Conservation (phyloP, 257 asterid genomes). For the Przewalskia tangutica region DNA sequence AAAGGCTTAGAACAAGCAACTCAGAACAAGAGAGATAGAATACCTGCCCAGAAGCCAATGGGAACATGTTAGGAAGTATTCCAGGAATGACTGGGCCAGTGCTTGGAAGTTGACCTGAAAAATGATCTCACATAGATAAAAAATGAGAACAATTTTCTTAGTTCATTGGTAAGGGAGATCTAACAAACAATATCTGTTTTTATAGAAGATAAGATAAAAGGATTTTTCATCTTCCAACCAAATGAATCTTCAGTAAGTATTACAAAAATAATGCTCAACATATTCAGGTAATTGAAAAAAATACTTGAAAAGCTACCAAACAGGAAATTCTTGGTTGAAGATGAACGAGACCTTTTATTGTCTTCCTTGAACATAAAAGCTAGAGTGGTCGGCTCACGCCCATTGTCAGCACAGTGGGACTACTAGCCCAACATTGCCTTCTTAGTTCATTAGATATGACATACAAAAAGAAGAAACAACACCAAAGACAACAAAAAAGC, state of each 20-base stretch:
- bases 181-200: neutral
- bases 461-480: conserved; percentile 96
- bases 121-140: conserved; percentile 14
- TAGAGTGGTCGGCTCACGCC: conserved; percentile 99
- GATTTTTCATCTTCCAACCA: neutral
- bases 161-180: neutral
- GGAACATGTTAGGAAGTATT: conserved; percentile 70
- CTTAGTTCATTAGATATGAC: conserved; percentile 83
- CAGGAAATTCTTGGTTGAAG: conserved; percentile 91
- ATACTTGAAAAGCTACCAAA: conserved; percentile 45
- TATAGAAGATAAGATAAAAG: neutral
- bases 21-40: neutral
- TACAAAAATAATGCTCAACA: neutral
- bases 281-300: conserved; percentile 13
- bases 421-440: conserved; percentile 99
- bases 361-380: conserved; percentile 92
- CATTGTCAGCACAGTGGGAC: conserved; percentile 99
- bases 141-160: neutral
- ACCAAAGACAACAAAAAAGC: conserved; percentile 98
- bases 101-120: conserved; percentile 78
- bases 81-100: conserved; percentile 62
- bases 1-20: neutral
- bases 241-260: neutral
- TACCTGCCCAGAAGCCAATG: conserved; percentile 80
- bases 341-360: conserved; percentile 91